Base-by-base conservation (phyloP, 257 asterid species). In the Salvia hispanica region DNA sequence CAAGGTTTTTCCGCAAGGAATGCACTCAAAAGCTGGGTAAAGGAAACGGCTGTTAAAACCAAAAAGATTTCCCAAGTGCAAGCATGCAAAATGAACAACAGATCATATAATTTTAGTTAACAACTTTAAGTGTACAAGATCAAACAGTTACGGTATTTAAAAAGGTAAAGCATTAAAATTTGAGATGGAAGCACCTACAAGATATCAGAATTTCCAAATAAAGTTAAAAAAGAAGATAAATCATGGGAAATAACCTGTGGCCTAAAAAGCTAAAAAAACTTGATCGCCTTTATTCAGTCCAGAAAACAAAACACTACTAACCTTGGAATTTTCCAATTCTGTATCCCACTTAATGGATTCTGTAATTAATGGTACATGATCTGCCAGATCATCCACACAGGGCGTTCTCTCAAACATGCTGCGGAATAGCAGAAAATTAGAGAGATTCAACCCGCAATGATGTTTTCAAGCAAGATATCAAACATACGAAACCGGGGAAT, bases 381-480 rank as follows among this genome's bases (percentile, higher is more conserved):
- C 78, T 57, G 57, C 76, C 47, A 94, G 77, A 84, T 94, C 99
- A 62, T 79, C 86, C 82, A 72, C 86, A 14, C 86, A 83, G 71
- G 97, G 97, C 79, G 64, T 70, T 44, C 69, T 76, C 78, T 84
- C 91, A 21, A 81, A 84, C 74, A 69, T 74, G 76, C 95, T 86
- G 64, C 47, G 72, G 34, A 72, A 70, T 64, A 37, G 46, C 75
- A 74, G 66, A 74, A 42, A 59, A 9, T 39, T 13, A 72, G 33
- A 75, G 52, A 15, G 43, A 59, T 21, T 18, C 53, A 45, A 51
- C 44, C 42, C 7, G 11, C 48, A 61, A 18, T 12, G 15, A 58
- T 21, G 53, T 42, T 59, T 59, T 34, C 36, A 58, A 65, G 28
- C 4, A 48, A 58, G 58, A 55, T 66, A 66, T 5, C 46, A 75